phyloP scores from a whole-genome alignment of 148 eudicot genomes.

The Simmondsia chinensis region DNA sequence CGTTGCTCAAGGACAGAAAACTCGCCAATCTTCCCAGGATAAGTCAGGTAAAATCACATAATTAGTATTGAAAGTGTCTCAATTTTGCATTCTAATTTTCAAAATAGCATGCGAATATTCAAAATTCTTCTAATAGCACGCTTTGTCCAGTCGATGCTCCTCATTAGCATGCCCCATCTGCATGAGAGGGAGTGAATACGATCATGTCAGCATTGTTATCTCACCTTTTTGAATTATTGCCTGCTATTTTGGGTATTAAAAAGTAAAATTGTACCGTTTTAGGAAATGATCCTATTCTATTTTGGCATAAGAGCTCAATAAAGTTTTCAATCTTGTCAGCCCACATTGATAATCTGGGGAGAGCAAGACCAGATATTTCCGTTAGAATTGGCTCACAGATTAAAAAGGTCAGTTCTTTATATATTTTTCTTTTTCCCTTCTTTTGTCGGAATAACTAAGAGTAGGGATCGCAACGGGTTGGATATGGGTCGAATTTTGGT shows the following conservation, averaged over 20 bases:
- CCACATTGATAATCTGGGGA: conserved; percentile 80
- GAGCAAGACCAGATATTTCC: conserved; percentile 82
- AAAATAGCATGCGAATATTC: no score
- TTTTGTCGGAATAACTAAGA: neutral
- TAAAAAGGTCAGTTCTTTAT: conserved; percentile 41
- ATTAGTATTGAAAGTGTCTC: neutral
- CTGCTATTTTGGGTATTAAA: neutral
- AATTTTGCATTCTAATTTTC: neutral
- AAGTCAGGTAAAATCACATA: conserved; percentile 32
- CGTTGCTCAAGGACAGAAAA: conserved; percentile 61
- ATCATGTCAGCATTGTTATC: neutral
- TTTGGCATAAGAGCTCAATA: conserved; percentile 1
- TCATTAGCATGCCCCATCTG: no score
- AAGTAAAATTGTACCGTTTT: neutral
- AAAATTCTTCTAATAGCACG: no score
- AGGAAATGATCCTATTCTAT: no score
- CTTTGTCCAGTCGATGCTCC: no score
- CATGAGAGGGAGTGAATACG: no score
- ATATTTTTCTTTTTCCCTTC: neutral
- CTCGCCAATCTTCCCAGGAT: conserved; percentile 78
- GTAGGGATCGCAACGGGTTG: no score
- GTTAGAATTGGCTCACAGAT: conserved; percentile 68
- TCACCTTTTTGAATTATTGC: neutral
- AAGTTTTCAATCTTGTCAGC: conserved; percentile 25
- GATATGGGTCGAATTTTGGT: no score